Base-by-base conservation (phyloP, 2,329 filamentous ascomycete genomes). In the Sordariomycetes sp. region DNA sequence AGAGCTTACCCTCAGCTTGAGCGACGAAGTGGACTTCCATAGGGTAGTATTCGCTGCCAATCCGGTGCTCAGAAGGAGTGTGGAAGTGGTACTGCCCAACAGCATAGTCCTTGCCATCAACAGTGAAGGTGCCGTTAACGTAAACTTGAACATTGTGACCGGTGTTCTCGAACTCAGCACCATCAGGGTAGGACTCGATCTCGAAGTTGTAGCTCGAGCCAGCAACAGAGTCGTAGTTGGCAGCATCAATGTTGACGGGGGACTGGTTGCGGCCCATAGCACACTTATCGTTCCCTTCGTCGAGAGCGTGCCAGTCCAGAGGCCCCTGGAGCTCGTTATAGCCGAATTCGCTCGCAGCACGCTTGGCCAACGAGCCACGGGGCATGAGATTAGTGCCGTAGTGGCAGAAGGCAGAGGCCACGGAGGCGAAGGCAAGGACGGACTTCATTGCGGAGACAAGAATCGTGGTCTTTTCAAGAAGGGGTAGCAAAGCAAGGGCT, bases 1-100 rank as follows among this genome's bases (percentile, higher is more conserved):
- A 19, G n/a, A 23, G 38, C 44, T 39, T 41, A 49, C 49, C 53
- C 4, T 42, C 45, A 23, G 46, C 46, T 41, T 59, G 43, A 34
- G 62, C 59, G 7, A 64, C 61, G 40, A 63, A 60, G 43, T 64
- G 61, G 18, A 58, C 53, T 41, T 64, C 61, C 39, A 60, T 44
- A 11, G 59, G 54, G 36, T 50, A 63, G 43, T 55, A 48, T 40
- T 58, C 54, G 27, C 57, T 45, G 52, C 57, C 40, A 50, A 75
- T 55, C 35, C 62, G 63, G 45, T 76, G 72, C 57, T 76, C 72
- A 30, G 64, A 66, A 4, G 71, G 70, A 0, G 67, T 70, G 51
- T 75, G 71, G 54, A 75, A 69, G 50, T 75, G 71, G 56, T 72
- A 73, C 43, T 75, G 70, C 29, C 50, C 54, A 19, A 73, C 56